Evolutionary conservation across 2,329 filamentous ascomycete species (phyloP).

Genomic region (Botrytis byssoidea): DNA sequence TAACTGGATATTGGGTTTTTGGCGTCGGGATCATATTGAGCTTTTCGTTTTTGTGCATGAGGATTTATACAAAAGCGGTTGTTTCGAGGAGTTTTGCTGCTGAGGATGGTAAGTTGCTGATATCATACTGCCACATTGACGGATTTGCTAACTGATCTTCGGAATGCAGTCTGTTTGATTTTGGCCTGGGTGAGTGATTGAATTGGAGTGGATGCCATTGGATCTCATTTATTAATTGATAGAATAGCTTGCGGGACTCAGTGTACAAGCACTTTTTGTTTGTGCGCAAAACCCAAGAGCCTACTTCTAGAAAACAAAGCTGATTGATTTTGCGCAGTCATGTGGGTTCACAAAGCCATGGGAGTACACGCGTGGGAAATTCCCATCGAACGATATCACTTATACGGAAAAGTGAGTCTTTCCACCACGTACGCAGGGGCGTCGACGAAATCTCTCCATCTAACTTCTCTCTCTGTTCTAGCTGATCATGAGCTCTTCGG

Average conservation of each 20-base stretch:
- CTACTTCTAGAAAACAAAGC: neutral
- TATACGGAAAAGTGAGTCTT: slow-evolving; percentile 1
- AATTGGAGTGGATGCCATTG: neutral
- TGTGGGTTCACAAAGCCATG: slow-evolving; percentile 1
- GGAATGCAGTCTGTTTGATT: neutral
- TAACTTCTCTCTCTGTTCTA: neutral
- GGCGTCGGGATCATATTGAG: slow-evolving; percentile 5
- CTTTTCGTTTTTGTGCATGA: neutral
- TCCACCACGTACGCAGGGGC: neutral
- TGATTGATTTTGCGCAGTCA: neutral
- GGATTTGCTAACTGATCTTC: neutral
- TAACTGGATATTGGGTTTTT: slow-evolving; percentile 12
- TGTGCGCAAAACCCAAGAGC: neutral
- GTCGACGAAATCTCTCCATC: neutral
- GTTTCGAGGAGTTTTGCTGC: slow-evolving; percentile 9
- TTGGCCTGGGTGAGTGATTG: slow-evolving; percentile 13
- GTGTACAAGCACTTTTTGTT: slow-evolving; percentile 7
- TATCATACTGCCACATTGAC: neutral
- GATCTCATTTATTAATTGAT: neutral
- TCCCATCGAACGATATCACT: neutral
- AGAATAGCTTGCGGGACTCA: neutral
- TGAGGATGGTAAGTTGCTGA: slow-evolving; percentile 4
- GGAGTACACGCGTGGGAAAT: slow-evolving; percentile 15
- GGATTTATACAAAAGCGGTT: slow-evolving; percentile 1
- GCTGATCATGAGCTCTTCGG: slow-evolving; percentile 15